Base-by-base conservation (phyloP, 805 yeast species). In the Pichia nakasei region DNA sequence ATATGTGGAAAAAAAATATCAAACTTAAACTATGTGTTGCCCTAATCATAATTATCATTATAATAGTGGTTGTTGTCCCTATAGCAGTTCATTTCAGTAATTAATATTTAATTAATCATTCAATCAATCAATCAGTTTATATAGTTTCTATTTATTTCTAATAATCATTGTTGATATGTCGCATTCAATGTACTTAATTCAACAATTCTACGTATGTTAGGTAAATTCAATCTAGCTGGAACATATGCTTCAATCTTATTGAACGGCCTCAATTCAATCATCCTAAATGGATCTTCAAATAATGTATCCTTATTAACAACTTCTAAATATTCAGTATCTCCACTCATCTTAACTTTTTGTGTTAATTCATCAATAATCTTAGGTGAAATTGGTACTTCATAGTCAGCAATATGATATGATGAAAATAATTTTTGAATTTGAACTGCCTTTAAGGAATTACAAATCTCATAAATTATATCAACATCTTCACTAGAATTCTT, bases 1-100 rank as follows among this genome's bases (percentile, higher is more conserved):
- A 89, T 61, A 91, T 91, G 97, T 91, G 97, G 97, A 85, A 95
- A 85, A 91, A 93, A 66, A 96, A 91, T 64, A 75, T 93, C 78
- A 93, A 93, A 71, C 84, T 93, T 91, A 82, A 95, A 65, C 69
- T 89, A 72, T 91, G 97, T 66, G 82, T 89, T 47, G 78, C 82
- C 39, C 84, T 82, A 24, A 80, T 82, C 22, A 68, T 93, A 42
- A 79, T 91, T 58, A 78, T 89, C 42, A 67, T 91, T 53, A 67
- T 91, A 46, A 84, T 91, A 44, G 95, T 91, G 45, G 78, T 82
- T 51, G 85, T 89, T 52, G 96, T 91, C 35, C 97, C 97, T 26
- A 80, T 93, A 49, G 97, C 85, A 29, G 87, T 91, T 45, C 96
- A 89, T 61, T 89, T 88, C 64, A 74, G 66, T 48, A 53, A 39